Base-by-base conservation (phyloP, 1,284 basidiomycete genomes). In the Sutorius eximius region DNA sequence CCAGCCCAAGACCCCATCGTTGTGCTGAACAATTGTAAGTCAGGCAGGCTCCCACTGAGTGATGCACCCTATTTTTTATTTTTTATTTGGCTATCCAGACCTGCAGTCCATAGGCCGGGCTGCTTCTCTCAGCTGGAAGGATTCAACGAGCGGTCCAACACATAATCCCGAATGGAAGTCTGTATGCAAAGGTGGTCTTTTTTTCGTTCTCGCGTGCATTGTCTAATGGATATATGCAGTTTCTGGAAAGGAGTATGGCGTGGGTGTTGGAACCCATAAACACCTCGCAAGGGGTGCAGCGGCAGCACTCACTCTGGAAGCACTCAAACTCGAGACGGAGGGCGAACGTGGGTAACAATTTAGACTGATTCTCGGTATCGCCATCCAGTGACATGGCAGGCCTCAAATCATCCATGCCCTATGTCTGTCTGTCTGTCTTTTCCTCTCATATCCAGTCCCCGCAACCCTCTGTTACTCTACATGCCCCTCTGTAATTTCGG, bases 111-210 rank as follows among this genome's bases (percentile, higher is more conserved):
- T 67, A 47, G 71, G 72, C 13, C 71, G 71, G 36, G 62, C 74
- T 27, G 46, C 77, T 29, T 63, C 77, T 30, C 73, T 87, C 24
- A 81, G 76, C 60, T 87, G 85, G 84, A 61, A 72, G 29, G 82
- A 86, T 43, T 73, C 71, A 0, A 66, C 61, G 7, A 64, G 68
- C 18, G 85, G 83, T 0, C 74, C 74, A 0, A 71, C 71, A n/a
- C 75, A 85, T 56, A 69, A 68, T 3, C 80, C 77, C 4, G 64
- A 69, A 38, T 88, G 86, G 86, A 83, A 74, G 4, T 78, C 72
- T 3, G 59, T 76, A 5, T 87, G 83, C 67, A 86, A 82, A 74
- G 77, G 86, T 85, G 62, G 65, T 71, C 22, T 45, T 41, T 32
- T 56, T 15, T 50, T 54, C 37, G 34, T 8, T 56, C 55, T 38